Evolutionary conservation across 2,329 filamentous ascomycete species (phyloP).

Genomic region (Coniella vitis): DNA sequence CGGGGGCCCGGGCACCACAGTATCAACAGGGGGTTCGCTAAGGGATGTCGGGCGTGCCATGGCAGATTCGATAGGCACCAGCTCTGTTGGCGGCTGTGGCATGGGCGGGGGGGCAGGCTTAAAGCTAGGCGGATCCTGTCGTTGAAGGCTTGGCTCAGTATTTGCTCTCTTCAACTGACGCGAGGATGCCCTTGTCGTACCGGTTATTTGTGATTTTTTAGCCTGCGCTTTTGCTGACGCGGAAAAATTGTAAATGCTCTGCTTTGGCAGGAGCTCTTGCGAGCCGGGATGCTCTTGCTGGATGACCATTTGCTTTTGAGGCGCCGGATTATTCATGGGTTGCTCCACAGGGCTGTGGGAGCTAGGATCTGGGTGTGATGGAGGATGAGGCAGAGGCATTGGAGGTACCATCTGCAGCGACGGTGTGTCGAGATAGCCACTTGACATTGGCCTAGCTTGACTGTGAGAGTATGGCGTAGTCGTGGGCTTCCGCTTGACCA

Average conservation of each 20-base stretch:
- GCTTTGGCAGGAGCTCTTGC: constrained; percentile 35
- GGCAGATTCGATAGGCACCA: neutral
- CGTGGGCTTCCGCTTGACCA: neutral
- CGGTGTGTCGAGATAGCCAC: neutral
- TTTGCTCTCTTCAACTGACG: constrained; percentile 17
- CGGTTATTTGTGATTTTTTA: constrained; percentile 12
- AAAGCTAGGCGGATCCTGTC: constrained; percentile 10
- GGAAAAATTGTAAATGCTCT: constrained; percentile 34
- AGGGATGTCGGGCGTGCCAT: neutral
- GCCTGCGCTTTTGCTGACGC: constrained; percentile 7
- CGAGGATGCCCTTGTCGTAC: constrained; percentile 10
- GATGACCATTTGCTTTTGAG: constrained; percentile 22
- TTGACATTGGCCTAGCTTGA: neutral
- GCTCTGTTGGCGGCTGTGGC: constrained; percentile 4
- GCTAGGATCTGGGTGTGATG: neutral
- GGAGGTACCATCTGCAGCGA: neutral
- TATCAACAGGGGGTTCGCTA: neutral
- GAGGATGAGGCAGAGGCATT: neutral
- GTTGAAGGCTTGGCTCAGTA: constrained; percentile 17
- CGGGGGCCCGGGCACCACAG: too few relatives aligned
- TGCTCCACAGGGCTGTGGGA: neutral
- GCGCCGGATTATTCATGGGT: neutral
- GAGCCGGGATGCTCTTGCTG: constrained; percentile 37
- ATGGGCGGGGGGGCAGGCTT: constrained; percentile 5
- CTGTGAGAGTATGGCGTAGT: neutral